A percentile compares a stretch with the other conserved stretches of the same genome.
These are phyloP conservation scores for Trypethelium eluteriae DNA, from an alignment of 495 filamentous ascomycete species.

Conservation along the genomic window DNA sequence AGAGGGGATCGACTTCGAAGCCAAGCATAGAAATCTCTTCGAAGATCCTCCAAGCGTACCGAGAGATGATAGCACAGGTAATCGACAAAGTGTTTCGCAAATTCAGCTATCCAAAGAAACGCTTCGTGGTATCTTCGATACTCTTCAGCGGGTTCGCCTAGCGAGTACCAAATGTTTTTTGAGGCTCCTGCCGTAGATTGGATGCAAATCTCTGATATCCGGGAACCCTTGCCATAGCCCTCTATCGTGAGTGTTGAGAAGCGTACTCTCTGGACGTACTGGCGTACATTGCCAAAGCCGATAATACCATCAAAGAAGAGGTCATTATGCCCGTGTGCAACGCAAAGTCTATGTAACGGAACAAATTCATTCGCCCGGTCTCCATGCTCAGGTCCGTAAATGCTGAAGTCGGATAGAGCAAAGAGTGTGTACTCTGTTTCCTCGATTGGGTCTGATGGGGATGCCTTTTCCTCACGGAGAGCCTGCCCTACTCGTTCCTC, in stretches of 20 bases:
- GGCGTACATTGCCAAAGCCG: conserved; percentile 33
- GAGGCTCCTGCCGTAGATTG: conserved; percentile 40
- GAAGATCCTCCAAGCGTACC: conserved; percentile 48
- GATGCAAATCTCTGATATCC: conserved; percentile 53
- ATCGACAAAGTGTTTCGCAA: conserved; percentile 62
- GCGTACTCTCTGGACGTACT: conserved; percentile 47
- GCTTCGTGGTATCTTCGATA: conserved; percentile 52
- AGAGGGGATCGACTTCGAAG: conserved; percentile 37
- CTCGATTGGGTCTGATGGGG: not conserved
- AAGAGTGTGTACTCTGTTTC: conserved; percentile 17
- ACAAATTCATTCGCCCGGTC: conserved; percentile 20
- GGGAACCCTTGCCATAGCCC: conserved; percentile 47
- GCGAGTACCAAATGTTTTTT: conserved; percentile 52
- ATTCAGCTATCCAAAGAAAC: conserved; percentile 60
- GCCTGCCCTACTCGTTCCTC: not conserved
- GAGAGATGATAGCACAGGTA: conserved; percentile 39
- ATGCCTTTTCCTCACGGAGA: not conserved
- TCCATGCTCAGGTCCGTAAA: conserved; percentile 18
- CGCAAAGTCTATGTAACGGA: conserved; percentile 23
- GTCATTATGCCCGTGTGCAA: conserved; percentile 8
- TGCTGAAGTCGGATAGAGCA: conserved; percentile 26
- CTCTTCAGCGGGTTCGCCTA: conserved; percentile 46
- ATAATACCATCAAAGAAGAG: conserved; percentile 53
- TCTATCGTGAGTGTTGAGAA: conserved; percentile 56
- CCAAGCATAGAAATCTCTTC: conserved; percentile 48